Base-by-base conservation (phyloP, 805 yeast species). In the Starmerella vaccinii region DNA sequence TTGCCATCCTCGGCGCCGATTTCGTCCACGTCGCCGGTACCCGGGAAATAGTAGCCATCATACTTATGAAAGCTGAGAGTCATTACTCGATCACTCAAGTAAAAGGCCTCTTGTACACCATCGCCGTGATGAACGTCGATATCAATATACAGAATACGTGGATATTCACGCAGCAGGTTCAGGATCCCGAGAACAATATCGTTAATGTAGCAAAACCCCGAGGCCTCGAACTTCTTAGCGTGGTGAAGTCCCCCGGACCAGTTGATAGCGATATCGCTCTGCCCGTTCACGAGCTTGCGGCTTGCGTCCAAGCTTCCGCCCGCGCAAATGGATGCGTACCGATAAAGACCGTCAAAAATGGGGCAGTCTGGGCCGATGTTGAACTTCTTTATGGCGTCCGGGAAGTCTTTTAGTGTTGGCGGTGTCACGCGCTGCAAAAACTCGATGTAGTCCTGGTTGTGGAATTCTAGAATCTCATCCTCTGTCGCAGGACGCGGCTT, bases 361-460 rank as follows among this genome's bases (percentile, higher is more conserved):
- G 96, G 96, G 65, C 95, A 86, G 65, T 84, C 97, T 47, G 85
- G 95, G 33, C 95, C 95, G 33, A 88, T 87, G 62, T 88, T 88
- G 70, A 88, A 88, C 58, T 86, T 80, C 50, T 76, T 70, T 41
- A 81, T 67, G 50, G 75, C 74, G 33, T 73, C 76, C 21, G 77
- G 74, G 64, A 77, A 74, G 63, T 82, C 78, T 38, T 74, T 63
- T 52, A 78, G 73, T 57, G 79, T 78, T 48, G 82, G 87, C 0
- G 95, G 95, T 1, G 94, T 81, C 16, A 85, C 82, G 27, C 75
- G 72, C 59, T 81, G 78, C 46, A 88, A 68, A 57, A 89, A 88
- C 52, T 84, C 77, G 23, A 88, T 72, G 62, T 89, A 87, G 61
- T 92, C 97, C 37, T 83, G 85, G 9, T 90, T 76, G 64, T 90